Evolutionary conservation across 768 basidiomycete species (phyloP), one percentile per base, ranked within the genome.

Genomic region (Termitomyces sp.): DNA sequence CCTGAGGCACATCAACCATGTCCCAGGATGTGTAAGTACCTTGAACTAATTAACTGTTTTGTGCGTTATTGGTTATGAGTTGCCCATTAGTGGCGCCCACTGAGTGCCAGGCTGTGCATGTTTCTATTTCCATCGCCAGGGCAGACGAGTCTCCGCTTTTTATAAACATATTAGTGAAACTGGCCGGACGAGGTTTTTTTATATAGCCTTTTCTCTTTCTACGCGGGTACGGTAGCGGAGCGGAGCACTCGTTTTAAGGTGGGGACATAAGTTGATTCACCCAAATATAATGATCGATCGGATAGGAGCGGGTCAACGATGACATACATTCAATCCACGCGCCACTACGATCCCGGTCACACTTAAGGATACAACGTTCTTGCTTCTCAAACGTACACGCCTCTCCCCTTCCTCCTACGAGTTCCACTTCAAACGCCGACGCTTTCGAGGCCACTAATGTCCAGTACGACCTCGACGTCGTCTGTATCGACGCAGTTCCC

Each of bases 291-390:
- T 42, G 34, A 46, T 53, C 51, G 48, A 51, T 58, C 57, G 36
- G 27, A 33, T 42, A 58, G 44, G 34, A 22, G 24, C 57, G 48
- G 49, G 41, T 58, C 44, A n/a, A 45, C 34, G 24, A 46, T 54
- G 58, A 58, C 44, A 54, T 58, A 54, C 27, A 37, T 53, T 47
- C 34, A 18, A n/a, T 36, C 51, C 51, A 46, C 58, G 41, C 52
- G 51, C 52, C 58, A 58, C 58, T 47, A 27, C 44, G 36, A 58
- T 41, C 37, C 58, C 58, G 52, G 27, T 27, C 27, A 13, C 44
- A 45, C 51, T 24, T 53, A 58, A 58, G 42, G 50, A 31, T 34
- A 54, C 39, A 42, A 41, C 50, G 27, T n/a, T 30, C 13, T 13
- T 7, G n/a, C 9, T 58, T 58, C 46, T 30, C 9, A 34, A 34